Evolutionary conservation across 495 filamentous ascomycete species (phyloP), one percentile per base, ranked within the genome.

Genomic region (Melanomma pulvis-pyrius): DNA sequence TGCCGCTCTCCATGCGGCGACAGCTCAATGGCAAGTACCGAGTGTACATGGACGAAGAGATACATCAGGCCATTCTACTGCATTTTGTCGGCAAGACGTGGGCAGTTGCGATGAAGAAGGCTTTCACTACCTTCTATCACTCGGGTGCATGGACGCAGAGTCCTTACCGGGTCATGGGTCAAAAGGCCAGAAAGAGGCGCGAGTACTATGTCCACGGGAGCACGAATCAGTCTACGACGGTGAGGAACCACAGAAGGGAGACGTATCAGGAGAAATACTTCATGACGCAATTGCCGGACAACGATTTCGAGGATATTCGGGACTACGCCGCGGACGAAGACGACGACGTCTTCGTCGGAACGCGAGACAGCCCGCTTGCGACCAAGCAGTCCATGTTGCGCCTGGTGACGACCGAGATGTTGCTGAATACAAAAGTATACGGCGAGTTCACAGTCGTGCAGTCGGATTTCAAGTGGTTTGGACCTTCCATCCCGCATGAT

Each of bases 251-350:
- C 17, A 74, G 77, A 26, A 71, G 63, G 39, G 46, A 63, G 0
- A 71, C 67, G 4, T 81, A 74, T 58, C n/a, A 72, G 19, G 52
- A 74, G 1, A 47, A 70, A 15, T 80, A 79, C 59, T 74, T 74
- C 54, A 61, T 74, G 53, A 70, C 60, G 32, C 72, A 74, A 49
- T 68, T 82, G 26, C 79, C 77, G 54, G 50, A 67, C 1, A 56
- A 56, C 1, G 67, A 66, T 0, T 22, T 39, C 17, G 67, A 65
- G 15, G 52, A 70, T 32, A 17, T 61, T 39, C 63, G 61, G n/a
- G 67, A 68, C 30, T 70, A 73, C 22, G 48, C 32, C 47, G 56
- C 61, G 39, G 60, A 65, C 21, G 58, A 29, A 1, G 1, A 50
- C 12, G 47, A 64, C 17, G 57, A 65, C 15, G 47, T 50, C 47